A percentile compares a stretch with the other conserved stretches of the same genome.
Conservation (phyloP, 2,329 filamentous ascomycete species). For the Magnaporthiopsis rhizophila region DNA sequence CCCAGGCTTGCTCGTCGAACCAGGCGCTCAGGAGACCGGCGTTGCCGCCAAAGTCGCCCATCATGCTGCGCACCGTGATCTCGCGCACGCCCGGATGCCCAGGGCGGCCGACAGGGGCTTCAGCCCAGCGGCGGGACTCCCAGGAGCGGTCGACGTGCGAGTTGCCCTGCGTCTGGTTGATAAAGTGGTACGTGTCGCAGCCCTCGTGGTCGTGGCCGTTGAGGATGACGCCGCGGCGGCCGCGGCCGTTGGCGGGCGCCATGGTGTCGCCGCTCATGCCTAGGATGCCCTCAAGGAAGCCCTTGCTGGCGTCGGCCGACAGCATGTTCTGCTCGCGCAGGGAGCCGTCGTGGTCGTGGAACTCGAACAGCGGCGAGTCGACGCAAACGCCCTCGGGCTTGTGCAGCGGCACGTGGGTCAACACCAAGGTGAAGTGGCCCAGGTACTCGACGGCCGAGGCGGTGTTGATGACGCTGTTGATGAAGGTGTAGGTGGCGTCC, state of each 20-base stretch:
- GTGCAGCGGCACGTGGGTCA: conserved; percentile 88
- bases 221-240: conserved; percentile 69
- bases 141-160: conserved; percentile 34
- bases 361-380: conserved; percentile 76
- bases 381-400: conserved; percentile 77
- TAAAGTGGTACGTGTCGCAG: conserved; percentile 81
- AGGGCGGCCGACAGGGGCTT: conserved; percentile 30
- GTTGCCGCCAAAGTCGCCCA: conserved; percentile 93
- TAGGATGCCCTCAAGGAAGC: conserved; percentile 77
- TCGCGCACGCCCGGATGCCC: conserved; percentile 65
- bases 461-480: conserved; percentile 59
- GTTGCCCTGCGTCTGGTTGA: conserved; percentile 51
- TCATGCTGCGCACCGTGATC: conserved; percentile 94
- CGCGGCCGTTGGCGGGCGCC: conserved; percentile 53
- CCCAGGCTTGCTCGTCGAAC: conserved; percentile 66
- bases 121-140: conserved; percentile 39
- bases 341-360: conserved; percentile 59
- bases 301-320: conserved; percentile 60
- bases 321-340: conserved; percentile 90
- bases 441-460: conserved; percentile 52
- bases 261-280: conserved; percentile 59
- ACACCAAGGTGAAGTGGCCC: conserved; percentile 68
- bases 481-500: conserved; percentile 67
- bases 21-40: conserved; percentile 81
- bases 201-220: conserved; percentile 95